These are phyloP conservation scores for Ceratobasidium sp. DNA, from an alignment of 1,284 basidiomycete species.

Conservation along the genomic window DNA sequence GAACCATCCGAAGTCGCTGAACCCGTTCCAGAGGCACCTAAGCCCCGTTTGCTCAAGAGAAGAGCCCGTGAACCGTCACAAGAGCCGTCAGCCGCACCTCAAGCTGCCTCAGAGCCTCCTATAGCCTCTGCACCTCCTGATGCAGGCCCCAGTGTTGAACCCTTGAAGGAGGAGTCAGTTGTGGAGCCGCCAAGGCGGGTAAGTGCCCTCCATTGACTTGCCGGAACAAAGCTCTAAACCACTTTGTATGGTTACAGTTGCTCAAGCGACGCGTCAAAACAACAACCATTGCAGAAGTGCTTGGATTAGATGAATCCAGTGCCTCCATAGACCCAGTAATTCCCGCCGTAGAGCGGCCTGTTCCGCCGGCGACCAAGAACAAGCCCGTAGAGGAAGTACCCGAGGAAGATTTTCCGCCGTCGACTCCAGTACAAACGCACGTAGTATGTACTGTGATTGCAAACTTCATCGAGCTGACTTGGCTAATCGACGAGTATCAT, in stretches of 20 bases:
- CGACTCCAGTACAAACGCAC: background rate
- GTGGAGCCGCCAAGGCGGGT: conserved; percentile 12
- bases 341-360: background rate
- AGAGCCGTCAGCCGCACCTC: background rate
- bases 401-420: background rate
- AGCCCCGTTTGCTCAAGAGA: conserved; percentile 21
- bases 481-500: background rate
- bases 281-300: conserved; percentile 30
- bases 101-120: background rate
- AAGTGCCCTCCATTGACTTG: background rate
- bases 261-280: conserved; percentile 39
- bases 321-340: conserved; percentile 17
- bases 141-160: background rate
- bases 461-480: no score
- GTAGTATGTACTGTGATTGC: conserved; percentile 3
- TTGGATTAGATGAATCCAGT: conserved; percentile 29
- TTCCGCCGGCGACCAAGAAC: background rate
- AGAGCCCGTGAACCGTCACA: background rate
- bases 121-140: background rate
- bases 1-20: conserved; percentile 6
- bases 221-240: background rate
- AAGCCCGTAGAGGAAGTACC: background rate
- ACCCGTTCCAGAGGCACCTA: conserved; percentile 10
- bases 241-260: background rate
- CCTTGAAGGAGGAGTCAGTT: background rate